Percentiles rank a stretch among this genome's conserved stretches.
These are phyloP conservation scores for Aspergillus puulaauensis DNA, from an alignment of 2,329 filamentous ascomycete genomes.

Conservation along the genomic window DNA sequence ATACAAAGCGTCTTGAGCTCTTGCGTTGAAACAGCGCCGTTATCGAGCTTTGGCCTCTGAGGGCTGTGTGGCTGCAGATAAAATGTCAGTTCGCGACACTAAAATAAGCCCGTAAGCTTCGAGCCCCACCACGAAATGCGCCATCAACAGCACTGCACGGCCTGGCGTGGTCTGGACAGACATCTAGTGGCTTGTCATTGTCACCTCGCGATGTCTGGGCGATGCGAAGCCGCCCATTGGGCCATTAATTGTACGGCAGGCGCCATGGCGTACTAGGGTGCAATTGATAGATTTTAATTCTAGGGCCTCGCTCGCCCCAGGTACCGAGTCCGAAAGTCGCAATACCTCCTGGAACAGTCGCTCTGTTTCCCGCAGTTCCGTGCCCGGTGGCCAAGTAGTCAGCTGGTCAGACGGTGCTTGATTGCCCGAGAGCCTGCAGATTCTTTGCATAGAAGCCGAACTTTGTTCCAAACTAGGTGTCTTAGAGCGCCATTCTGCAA, in stretches of 20 bases:
- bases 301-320: constrained; percentile 2
- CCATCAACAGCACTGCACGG: constrained; percentile 10
- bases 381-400: constrained; percentile 4
- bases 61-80: constrained; percentile 8
- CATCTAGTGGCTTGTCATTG: constrained; percentile 2
- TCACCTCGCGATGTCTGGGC: neutral
- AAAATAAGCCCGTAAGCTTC: constrained; percentile 13
- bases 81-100: constrained; percentile 13
- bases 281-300: constrained; percentile 1
- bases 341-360: neutral
- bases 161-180: constrained; percentile 12
- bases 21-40: constrained; percentile 1
- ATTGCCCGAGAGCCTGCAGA: neutral
- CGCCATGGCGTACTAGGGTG: neutral
- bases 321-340: constrained; percentile 3
- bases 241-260: neutral
- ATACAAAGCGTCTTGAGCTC: constrained; percentile 4
- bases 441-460: constrained; percentile 12
- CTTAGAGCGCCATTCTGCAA: neutral
- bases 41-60: constrained; percentile 14
- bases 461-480: neutral
- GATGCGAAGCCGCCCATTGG: neutral
- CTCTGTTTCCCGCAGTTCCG: neutral
- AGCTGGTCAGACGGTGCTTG: constrained; percentile 1
- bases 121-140: constrained; percentile 8